Conservation (phyloP, 2,329 filamentous ascomycete genomes). For the Raffaelea ambrosiae region DNA sequence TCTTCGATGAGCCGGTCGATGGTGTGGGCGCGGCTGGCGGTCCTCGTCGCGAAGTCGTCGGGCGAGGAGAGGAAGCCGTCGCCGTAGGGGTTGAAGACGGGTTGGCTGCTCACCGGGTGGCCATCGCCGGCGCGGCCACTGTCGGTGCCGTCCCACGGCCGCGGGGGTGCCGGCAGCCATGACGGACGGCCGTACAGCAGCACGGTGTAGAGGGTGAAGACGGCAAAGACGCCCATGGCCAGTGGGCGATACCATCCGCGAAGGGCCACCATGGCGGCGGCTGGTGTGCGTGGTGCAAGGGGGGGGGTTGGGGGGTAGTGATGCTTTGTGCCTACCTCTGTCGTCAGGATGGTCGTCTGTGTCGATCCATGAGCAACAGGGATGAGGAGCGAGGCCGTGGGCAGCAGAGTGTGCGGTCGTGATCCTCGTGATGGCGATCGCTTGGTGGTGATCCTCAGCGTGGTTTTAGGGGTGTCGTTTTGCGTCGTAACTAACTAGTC, state of each 20-base stretch:
- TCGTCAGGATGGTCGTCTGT: not conserved
- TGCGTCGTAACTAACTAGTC: too few relatives aligned
- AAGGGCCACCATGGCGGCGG: not conserved
- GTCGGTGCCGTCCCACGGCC: not conserved
- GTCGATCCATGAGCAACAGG: too few relatives aligned
- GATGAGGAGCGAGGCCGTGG: not conserved
- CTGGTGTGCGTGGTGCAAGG: not conserved
- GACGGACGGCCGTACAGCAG: constrained; percentile 4
- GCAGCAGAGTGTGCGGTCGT: not conserved
- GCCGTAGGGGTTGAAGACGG: not conserved
- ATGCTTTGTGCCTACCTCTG: not conserved
- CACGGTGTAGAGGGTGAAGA: constrained; percentile 4
- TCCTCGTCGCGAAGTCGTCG: not conserved
- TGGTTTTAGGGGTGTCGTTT: too few relatives aligned
- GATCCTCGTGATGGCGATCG: too few relatives aligned
- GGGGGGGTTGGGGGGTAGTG: too few relatives aligned
- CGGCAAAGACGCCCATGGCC: not conserved
- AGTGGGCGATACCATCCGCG: constrained; percentile 5
- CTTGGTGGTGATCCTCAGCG: too few relatives aligned
- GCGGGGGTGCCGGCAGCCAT: constrained; percentile 1
- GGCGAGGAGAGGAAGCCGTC: not conserved
- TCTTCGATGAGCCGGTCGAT: constrained; percentile 36
- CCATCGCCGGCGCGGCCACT: not conserved
- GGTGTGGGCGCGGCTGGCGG: constrained; percentile 23
- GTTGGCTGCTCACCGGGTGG: too few relatives aligned